Evolutionary conservation across 73 alveolate species (phyloP), one percentile per base, ranked within the genome.

Genomic region (Paramecium caudatum): DNA sequence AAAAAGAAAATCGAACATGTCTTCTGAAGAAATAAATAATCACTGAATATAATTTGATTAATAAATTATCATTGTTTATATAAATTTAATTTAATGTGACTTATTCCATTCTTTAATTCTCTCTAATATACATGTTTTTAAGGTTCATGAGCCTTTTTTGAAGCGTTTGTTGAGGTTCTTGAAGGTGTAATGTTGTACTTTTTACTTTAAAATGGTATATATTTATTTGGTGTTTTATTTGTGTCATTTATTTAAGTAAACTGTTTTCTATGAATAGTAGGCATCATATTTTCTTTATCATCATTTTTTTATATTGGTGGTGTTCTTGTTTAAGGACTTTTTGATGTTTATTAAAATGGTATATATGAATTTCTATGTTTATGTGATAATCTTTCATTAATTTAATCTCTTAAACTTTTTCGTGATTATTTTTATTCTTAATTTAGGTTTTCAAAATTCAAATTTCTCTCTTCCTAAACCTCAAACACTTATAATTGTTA

Each of bases 1-100:
- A n/a, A n/a, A n/a, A n/a, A n/a, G n/a, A n/a, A n/a, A n/a, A n/a
- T n/a, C n/a, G n/a, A n/a, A n/a, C n/a, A n/a, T n/a, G n/a, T n/a
- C n/a, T n/a, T n/a, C n/a, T n/a, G n/a, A n/a, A n/a, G n/a, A n/a
- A n/a, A n/a, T n/a, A n/a, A n/a, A n/a, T n/a, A n/a, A n/a, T n/a
- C n/a, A n/a, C n/a, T n/a, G n/a, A n/a, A n/a, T n/a, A n/a, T n/a
- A n/a, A n/a, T n/a, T n/a, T n/a, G n/a, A 43, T 55, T 55, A 23
- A 4, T 23, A 12, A 55, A 55, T 55, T 23, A 55, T 55, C 80
- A 23, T 55, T 55, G 19, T 55, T 55, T 55, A 55, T 55, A 25
- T 55, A 50, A 55, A 23, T 55, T 55, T 55, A 55, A 55, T 55
- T 55, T 55, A 6, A 55, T 55, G 30, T 55, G 80, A 43, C 80